Conservation (phyloP, 1,139 yeast genomes). For the Saccharomyces hybrid region DNA sequence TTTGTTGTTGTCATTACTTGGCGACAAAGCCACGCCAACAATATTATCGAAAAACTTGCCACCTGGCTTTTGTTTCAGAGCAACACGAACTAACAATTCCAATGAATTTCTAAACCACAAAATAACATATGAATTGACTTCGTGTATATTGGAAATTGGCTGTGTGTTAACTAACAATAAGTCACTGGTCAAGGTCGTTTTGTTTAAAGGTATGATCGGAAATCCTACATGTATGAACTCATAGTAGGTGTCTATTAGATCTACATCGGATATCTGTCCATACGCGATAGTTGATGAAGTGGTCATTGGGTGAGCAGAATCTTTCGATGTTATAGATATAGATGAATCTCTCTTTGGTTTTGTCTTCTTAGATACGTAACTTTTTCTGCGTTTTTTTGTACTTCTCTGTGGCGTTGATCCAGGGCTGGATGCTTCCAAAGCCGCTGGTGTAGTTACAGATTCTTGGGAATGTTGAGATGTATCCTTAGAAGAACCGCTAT, state of each 20-base stretch:
- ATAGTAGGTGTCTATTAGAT: conserved; percentile 40
- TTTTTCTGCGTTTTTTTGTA: conserved; percentile 3
- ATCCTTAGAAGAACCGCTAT: background rate
- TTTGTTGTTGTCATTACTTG: conserved; percentile 2
- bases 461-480: background rate
- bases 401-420: conserved; percentile 1
- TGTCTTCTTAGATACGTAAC: background rate
- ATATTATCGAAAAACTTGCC: conserved; percentile 14
- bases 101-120: conserved; percentile 48
- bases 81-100: conserved; percentile 38
- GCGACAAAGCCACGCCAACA: conserved; percentile 5
- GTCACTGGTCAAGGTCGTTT: conserved; percentile 32
- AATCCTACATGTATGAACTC: conserved; percentile 46
- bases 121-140: conserved; percentile 38
- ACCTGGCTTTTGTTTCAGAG: conserved; percentile 30
- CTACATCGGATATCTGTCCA: conserved; percentile 28
- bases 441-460: background rate
- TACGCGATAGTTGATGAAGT: conserved; percentile 12
- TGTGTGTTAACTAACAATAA: conserved; percentile 33
- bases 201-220: conserved; percentile 51
- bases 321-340: conserved; percentile 11
- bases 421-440: background rate
- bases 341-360: conserved; percentile 1
- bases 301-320: conserved; percentile 6
- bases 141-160: conserved; percentile 33